phyloP scores from a whole-genome alignment of 805 yeast species.

The Ogataea salicorniae region DNA sequence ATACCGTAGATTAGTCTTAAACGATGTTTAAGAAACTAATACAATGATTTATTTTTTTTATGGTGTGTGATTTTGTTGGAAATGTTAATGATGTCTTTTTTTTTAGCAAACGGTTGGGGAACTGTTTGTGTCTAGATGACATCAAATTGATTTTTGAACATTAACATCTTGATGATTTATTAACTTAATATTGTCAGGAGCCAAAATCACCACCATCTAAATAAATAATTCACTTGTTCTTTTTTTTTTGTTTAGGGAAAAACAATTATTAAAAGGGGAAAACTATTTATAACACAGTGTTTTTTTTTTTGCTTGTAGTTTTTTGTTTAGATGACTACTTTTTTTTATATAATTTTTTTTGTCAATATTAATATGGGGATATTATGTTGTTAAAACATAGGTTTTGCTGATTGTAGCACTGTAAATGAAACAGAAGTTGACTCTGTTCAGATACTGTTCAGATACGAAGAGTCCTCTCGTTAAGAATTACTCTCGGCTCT shows the following conservation, averaged over 20 bases:
- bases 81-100: not conserved
- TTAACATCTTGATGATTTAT: too few species aligned
- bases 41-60: not conserved
- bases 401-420: not conserved
- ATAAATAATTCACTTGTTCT: too few species aligned
- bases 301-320: not conserved
- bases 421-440: not conserved
- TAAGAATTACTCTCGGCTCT: too few species aligned
- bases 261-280: not conserved
- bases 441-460: too few species aligned
- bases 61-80: not conserved
- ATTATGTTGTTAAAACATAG: not conserved
- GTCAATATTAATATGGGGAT: conserved; percentile 1
- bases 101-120: too few species aligned
- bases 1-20: conserved; percentile 38
- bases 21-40: conserved; percentile 7
- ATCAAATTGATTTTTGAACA: too few species aligned
- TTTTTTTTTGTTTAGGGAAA: not conserved
- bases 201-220: too few species aligned
- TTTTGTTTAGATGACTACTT: not conserved
- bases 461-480: too few species aligned
- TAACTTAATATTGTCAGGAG: too few species aligned
- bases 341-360: not conserved
- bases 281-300: not conserved
- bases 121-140: too few species aligned